Conservation (phyloP, 495 filamentous ascomycete genomes). For the Cetradonia linearis region DNA sequence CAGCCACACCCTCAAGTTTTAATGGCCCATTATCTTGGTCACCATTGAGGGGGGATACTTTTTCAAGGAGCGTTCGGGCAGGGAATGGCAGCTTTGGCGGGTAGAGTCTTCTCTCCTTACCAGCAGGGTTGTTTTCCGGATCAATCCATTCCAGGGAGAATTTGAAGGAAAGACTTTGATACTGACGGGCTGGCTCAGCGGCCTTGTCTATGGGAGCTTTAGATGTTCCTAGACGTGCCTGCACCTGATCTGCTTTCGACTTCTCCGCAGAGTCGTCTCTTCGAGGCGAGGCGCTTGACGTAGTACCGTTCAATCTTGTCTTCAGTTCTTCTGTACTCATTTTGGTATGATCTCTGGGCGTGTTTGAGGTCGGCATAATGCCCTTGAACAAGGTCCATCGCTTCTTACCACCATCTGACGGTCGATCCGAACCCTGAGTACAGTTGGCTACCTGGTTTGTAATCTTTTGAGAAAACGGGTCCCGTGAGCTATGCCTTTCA, state of each 20-base stretch:
- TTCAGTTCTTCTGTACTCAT: conserved; percentile 1
- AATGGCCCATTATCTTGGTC: conserved; percentile 7
- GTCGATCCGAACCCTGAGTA: conserved; percentile 4
- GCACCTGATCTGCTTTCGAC: conserved; percentile 8
- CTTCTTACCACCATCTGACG: conserved; percentile 40
- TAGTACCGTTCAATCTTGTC: background rate
- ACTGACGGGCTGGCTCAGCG: conserved; percentile 26
- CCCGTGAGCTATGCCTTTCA: conserved; percentile 33
- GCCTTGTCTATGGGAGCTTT: conserved; percentile 2
- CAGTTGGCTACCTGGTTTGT: conserved; percentile 20
- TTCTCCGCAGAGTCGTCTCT: background rate
- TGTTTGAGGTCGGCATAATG: conserved; percentile 39
- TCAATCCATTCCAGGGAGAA: conserved; percentile 72
- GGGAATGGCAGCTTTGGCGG: conserved; percentile 68
- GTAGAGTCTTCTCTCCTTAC: conserved; percentile 51
- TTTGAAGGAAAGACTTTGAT: conserved; percentile 60
- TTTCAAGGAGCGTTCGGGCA: conserved; percentile 46
- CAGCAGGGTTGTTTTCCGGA: conserved; percentile 38
- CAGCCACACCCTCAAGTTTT: conserved; percentile 27
- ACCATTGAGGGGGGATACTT: background rate
- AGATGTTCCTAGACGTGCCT: background rate
- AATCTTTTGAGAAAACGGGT: conserved; percentile 24
- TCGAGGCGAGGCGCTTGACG: background rate
- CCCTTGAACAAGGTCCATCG: conserved; percentile 61
- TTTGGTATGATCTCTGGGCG: conserved; percentile 22